Percentiles rank a stretch among this genome's conserved stretches.
phyloP scores from a whole-genome alignment of 2,329 filamentous ascomycete species.

The Colletotrichum incanum region DNA sequence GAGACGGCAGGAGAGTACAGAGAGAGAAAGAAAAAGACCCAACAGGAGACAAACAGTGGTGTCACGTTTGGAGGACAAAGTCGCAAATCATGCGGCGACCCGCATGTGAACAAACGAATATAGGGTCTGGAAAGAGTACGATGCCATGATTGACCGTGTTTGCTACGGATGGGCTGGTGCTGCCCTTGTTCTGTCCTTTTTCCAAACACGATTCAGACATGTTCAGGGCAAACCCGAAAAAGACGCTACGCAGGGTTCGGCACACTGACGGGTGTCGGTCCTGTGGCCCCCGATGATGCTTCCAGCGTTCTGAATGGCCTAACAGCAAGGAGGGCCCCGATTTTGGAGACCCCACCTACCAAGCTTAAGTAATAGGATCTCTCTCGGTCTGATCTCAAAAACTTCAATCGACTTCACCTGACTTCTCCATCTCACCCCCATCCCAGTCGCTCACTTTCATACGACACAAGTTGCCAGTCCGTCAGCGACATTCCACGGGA shows the following conservation, averaged over 20 bases:
- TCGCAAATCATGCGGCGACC: background rate
- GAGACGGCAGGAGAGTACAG: background rate
- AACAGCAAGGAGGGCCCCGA: background rate
- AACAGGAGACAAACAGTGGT: background rate
- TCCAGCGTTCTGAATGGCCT: conserved; percentile 25
- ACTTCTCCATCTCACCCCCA: background rate
- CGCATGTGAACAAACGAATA: background rate
- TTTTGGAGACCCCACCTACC: conserved; percentile 2
- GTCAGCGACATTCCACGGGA: background rate
- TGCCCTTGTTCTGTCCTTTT: background rate
- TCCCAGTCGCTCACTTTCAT: background rate
- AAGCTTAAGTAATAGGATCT: conserved; percentile 12
- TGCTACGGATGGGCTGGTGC: background rate
- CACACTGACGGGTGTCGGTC: background rate
- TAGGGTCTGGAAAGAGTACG: background rate
- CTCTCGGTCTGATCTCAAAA: background rate
- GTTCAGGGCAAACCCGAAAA: background rate
- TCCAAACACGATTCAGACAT: background rate
- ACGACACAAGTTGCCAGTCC: background rate
- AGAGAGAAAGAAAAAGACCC: background rate
- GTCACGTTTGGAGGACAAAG: background rate
- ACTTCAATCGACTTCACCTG: conserved; percentile 3
- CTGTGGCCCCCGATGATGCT: conserved; percentile 5
- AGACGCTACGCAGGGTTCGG: background rate
- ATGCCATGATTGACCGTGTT: background rate